Percentiles rank a stretch among this genome's conserved stretches.
Conservation (phyloP, 2,329 filamentous ascomycete genomes). For the Daldinia sp. region DNA sequence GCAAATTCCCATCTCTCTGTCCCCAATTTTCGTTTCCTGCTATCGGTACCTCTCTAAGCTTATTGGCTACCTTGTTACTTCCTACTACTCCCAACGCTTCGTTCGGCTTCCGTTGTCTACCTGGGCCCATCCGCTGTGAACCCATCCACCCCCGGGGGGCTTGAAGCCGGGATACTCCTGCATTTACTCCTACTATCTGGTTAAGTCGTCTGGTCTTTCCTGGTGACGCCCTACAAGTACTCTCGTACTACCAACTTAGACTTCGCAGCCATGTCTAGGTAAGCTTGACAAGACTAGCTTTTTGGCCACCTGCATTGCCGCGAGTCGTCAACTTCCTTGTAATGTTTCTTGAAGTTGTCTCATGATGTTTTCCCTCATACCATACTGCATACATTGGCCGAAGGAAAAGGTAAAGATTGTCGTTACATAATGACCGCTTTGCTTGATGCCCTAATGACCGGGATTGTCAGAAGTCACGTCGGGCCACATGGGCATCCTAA, state of each 20-base stretch:
- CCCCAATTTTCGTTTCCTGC: conserved; percentile 48
- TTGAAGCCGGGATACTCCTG: conserved; percentile 45
- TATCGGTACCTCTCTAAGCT: conserved; percentile 41
- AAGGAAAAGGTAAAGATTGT: conserved; percentile 52
- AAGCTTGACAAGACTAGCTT: conserved; percentile 45
- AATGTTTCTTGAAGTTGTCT: conserved; percentile 49
- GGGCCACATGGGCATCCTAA: conserved; percentile 51
- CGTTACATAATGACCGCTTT: conserved; percentile 49
- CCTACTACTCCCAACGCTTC: conserved; percentile 42
- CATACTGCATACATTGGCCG: conserved; percentile 47
- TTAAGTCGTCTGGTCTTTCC: conserved; percentile 38
- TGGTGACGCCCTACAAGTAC: conserved; percentile 40
- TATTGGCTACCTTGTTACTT: conserved; percentile 42
- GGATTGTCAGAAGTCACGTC: conserved; percentile 49
- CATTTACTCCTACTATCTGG: conserved; percentile 40
- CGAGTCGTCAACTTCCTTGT: conserved; percentile 50
- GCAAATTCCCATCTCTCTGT: conserved; percentile 48
- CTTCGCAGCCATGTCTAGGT: conserved; percentile 42
- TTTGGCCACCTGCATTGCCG: conserved; percentile 49
- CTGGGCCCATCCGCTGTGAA: conserved; percentile 40
- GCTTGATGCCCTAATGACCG: conserved; percentile 49
- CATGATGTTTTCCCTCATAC: conserved; percentile 49
- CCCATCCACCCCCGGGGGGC: conserved; percentile 37
- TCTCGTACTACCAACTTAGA: conserved; percentile 41
- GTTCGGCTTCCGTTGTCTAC: conserved; percentile 44